Evolutionary conservation across 2,329 filamentous ascomycete genomes (phyloP).

Genomic region (Penicillium sp.): DNA sequence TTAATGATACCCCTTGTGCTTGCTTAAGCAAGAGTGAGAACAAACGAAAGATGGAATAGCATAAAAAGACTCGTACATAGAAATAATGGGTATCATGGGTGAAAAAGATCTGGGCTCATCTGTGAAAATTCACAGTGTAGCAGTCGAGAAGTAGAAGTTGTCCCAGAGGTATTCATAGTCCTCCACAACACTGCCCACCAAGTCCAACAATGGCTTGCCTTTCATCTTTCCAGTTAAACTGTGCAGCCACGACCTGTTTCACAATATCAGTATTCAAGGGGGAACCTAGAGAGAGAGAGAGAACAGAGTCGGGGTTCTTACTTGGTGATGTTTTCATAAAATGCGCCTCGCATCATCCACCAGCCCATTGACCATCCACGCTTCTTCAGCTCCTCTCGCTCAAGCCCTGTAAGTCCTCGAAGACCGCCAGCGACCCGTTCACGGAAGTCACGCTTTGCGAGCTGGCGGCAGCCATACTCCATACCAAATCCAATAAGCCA

Average conservation of each 20-base stretch:
- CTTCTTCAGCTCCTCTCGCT: constrained; percentile 85
- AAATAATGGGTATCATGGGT: constrained; percentile 25
- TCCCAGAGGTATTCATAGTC: constrained; percentile 99
- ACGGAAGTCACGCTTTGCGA: constrained; percentile 67
- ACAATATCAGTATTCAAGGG: constrained; percentile 25
- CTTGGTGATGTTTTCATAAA: constrained; percentile 87
- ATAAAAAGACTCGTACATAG: constrained; percentile 11
- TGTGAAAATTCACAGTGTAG: constrained; percentile 46
- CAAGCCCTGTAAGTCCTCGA: constrained; percentile 75
- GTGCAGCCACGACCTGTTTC: constrained; percentile 59
- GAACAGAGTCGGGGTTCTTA: constrained; percentile 35
- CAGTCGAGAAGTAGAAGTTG: constrained; percentile 86
- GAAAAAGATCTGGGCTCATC: constrained; percentile 9
- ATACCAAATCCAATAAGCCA: constrained; percentile 85
- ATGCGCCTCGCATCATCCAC: constrained; percentile 96
- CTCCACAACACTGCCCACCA: constrained; percentile 82
- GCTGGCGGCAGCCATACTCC: constrained; percentile 85
- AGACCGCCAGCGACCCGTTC: constrained; percentile 67
- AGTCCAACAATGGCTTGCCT: constrained; percentile 71
- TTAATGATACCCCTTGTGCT: constrained; percentile 29
- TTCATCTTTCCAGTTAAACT: constrained; percentile 69
- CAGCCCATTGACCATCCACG: constrained; percentile 88
- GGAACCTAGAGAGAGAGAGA: not conserved
- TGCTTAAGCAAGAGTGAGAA: constrained; percentile 12
- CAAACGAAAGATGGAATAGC: constrained; percentile 15